A percentile compares a stretch with the other conserved stretches of the same genome.
Conservation (phyloP, 1,284 basidiomycete genomes). For the Pascua sp. region DNA sequence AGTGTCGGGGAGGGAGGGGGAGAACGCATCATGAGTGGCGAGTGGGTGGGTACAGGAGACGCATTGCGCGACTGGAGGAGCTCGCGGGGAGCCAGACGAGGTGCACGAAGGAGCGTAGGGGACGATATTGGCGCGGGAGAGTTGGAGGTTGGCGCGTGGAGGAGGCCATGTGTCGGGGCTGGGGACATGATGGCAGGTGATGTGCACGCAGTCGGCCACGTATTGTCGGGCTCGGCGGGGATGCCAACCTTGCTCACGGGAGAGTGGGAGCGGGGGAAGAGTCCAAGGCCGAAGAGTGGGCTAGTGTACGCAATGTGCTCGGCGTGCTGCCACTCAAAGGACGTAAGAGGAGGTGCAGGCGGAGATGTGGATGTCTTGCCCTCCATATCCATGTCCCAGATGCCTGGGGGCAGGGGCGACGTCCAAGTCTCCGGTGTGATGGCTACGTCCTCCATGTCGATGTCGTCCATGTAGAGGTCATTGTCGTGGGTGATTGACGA, state of each 20-base stretch:
- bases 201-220: neutral
- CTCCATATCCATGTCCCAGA: slow-evolving; percentile 12
- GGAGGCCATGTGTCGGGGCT: neutral
- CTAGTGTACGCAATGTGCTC: slow-evolving; percentile 3
- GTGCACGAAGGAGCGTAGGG: slow-evolving; percentile 5
- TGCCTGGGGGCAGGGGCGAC: slow-evolving; percentile 10
- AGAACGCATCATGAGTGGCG: neutral
- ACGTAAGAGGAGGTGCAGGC: neutral
- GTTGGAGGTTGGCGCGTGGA: neutral
- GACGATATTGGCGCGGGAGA: too few species aligned
- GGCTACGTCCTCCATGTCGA: too few species aligned
- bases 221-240: neutral
- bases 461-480: too few species aligned
- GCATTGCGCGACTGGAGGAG: slow-evolving; percentile 1
- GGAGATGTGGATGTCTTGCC: neutral
- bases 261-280: neutral
- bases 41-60: slow-evolving; percentile 1
- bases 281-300: neutral
- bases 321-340: neutral
- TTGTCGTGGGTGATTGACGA: too few species aligned
- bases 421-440: neutral
- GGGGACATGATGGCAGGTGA: too few species aligned
- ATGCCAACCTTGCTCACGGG: too few species aligned
- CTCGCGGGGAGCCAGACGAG: slow-evolving; percentile 2
- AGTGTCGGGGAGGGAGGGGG: neutral